phyloP scores from a whole-genome alignment of 805 yeast species.

The Pichia cephalocereana region DNA sequence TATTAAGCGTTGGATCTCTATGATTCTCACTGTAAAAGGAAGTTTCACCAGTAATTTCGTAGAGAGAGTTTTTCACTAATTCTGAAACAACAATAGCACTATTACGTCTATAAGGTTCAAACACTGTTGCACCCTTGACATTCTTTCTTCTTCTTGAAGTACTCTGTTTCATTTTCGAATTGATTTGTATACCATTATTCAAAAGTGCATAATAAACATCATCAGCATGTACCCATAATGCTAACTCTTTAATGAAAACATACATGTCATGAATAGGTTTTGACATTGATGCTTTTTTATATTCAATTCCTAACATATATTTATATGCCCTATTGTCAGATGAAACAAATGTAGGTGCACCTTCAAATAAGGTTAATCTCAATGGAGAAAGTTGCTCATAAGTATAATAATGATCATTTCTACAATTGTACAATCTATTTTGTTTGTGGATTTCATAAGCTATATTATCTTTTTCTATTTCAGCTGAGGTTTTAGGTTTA shows the following conservation, averaged over 20 bases:
- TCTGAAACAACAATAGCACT: not conserved
- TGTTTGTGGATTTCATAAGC: constrained; percentile 1
- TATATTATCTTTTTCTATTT: not conserved
- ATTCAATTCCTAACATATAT: constrained; percentile 4
- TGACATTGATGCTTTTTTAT: not conserved
- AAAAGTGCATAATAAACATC: not conserved
- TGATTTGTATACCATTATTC: not conserved
- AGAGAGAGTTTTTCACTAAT: not conserved
- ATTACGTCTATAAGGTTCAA: not conserved
- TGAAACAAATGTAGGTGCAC: constrained; percentile 53
- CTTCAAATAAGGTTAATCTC: constrained; percentile 43
- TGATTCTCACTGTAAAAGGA: not conserved
- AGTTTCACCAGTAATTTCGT: constrained; percentile 1
- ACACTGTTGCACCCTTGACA: not conserved
- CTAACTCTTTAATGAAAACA: constrained; percentile 2
- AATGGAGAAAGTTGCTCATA: constrained; percentile 45
- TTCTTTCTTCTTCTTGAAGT: not conserved
- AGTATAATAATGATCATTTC: constrained; percentile 49
- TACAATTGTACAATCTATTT: constrained; percentile 35
- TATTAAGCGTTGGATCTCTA: not conserved
- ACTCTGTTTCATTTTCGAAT: not conserved
- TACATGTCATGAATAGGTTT: constrained; percentile 1
- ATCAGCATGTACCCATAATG: constrained; percentile 3
- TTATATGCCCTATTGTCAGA: not conserved
- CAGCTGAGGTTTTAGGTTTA: not conserved